Base-by-base conservation (phyloP, 2,329 filamentous ascomycete genomes). In the Chrysosphaeria jannelii region DNA sequence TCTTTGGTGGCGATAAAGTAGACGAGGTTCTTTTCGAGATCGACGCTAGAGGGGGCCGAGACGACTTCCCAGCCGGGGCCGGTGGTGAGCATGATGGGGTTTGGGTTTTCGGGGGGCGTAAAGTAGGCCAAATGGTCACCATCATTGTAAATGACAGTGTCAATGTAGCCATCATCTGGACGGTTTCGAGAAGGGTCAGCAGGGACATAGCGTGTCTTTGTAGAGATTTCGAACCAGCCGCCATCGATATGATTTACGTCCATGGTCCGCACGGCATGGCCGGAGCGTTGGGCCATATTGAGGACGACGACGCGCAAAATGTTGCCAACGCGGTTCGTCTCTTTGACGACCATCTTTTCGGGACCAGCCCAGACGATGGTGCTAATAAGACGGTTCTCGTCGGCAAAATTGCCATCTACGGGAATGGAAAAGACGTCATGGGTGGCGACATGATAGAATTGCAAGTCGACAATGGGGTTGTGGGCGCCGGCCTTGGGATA, bases 401-500 rank as follows among this genome's bases (percentile, higher is more conserved):
- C 68, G 0, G 52, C 45, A 37, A 93, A 93, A 14, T 72, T 71
- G 22, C 63, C 70, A 1, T 65, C 52, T 23, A 81, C 67, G 6
- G 69, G 53, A 14, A 93, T 71, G 10, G 63, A 59, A 38, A 93
- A 93, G 6, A 70, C 57, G 28, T 90, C 66, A 2, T 57, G 57
- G 35, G 68, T 70, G 7, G 52, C 53, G 11, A 91, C 51, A 33
- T 93, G 79, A 42, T 81, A 93, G 43, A 93, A 89, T 25, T 74
- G 57, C 15, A 97, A 47, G 29, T 76, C 65, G 4, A 97, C 81
- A 9, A 74, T 61, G 1, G 85, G 85, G 41, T 97, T 97, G 22
- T 81, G 78, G 3, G 79, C 68, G 4, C 85, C 88, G 11, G 85
- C 71, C 43, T 93, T 93, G 22, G 85, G 88, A 36, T 97, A 97